Percentiles rank a stretch among this genome's conserved stretches.
Evolutionary conservation across 345 rosid species (phyloP).

Genomic region (Brassica carinata): DNA sequence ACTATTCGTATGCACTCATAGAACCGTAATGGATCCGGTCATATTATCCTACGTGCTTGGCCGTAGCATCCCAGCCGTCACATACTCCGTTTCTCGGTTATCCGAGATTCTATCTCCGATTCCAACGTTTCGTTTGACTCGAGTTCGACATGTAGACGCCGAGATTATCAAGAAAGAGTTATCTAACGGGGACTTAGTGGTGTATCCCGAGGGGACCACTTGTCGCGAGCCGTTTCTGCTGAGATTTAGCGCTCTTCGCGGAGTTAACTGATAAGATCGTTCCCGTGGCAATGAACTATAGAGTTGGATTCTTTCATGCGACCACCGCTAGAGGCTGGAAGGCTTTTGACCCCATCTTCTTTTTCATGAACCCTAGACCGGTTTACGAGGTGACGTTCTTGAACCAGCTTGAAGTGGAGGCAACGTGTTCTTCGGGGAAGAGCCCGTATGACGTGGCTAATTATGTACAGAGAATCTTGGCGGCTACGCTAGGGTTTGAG

Average conservation of each 20-base stretch:
- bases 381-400: constrained; percentile 88
- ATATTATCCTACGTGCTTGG: constrained; percentile 66
- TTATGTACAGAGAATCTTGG: constrained; percentile 84
- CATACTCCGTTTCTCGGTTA: constrained; percentile 77
- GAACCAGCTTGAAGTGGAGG: constrained; percentile 76
- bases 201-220: constrained; percentile 93
- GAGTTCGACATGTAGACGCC: constrained; percentile 67
- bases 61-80: constrained; percentile 86
- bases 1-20: constrained; percentile 86
- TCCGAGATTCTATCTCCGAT: constrained; percentile 87
- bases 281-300: constrained; percentile 89
- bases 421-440: constrained; percentile 88
- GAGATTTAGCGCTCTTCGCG: constrained; percentile 81
- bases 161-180: constrained; percentile 61
- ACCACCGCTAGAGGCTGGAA: constrained; percentile 96
- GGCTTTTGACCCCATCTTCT: constrained; percentile 82
- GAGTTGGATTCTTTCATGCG: constrained; percentile 95
- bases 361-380: constrained; percentile 95
- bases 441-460: constrained; percentile 92
- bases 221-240: constrained; percentile 87
- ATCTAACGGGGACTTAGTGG: constrained; percentile 69
- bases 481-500: constrained; percentile 83
- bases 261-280: constrained; percentile 82
- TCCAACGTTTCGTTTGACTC: constrained; percentile 76
- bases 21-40: constrained; percentile 94